Percentiles rank a stretch among this genome's conserved stretches.
phyloP scores from a whole-genome alignment of 2,329 filamentous ascomycete species.

The Dothiorella sarmentorum region DNA sequence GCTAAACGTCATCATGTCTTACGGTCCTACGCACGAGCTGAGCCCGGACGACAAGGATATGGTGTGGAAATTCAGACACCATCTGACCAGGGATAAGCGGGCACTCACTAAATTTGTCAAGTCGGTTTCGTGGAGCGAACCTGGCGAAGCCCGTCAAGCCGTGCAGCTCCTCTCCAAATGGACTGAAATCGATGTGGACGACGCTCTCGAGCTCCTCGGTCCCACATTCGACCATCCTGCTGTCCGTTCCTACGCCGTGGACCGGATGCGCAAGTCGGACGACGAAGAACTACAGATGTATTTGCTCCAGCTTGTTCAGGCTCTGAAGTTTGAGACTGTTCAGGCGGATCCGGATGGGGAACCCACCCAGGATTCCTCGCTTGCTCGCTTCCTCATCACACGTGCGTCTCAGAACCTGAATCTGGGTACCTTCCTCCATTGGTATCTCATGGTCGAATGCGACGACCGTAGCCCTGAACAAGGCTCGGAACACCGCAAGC shows the following conservation, averaged over 20 bases:
- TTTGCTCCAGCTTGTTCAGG: constrained; percentile 89
- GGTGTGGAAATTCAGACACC: constrained; percentile 96
- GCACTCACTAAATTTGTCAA: constrained; percentile 96
- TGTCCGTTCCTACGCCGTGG: constrained; percentile 89
- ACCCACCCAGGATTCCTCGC: constrained; percentile 69
- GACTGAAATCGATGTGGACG: constrained; percentile 96
- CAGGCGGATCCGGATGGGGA: constrained; percentile 55
- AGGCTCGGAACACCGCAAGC: constrained; percentile 69
- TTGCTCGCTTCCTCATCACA: constrained; percentile 84
- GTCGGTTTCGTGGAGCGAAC: constrained; percentile 90
- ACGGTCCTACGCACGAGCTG: constrained; percentile 85
- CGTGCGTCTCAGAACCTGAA: constrained; percentile 84
- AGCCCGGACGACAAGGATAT: constrained; percentile 91
- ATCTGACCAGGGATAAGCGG: constrained; percentile 82
- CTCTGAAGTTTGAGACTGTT: constrained; percentile 78
- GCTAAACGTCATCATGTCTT: constrained; percentile 82
- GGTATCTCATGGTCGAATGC: constrained; percentile 98
- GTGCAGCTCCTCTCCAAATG: constrained; percentile 87
- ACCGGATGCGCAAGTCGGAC: constrained; percentile 84
- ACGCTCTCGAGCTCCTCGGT: constrained; percentile 88
- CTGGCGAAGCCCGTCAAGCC: constrained; percentile 80
- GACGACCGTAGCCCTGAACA: constrained; percentile 77
- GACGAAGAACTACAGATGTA: constrained; percentile 90
- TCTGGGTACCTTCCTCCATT: constrained; percentile 92
- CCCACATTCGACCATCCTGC: constrained; percentile 86